phyloP scores from a whole-genome alignment of 305 asterid species.

The Solanum aculeatissimum region DNA sequence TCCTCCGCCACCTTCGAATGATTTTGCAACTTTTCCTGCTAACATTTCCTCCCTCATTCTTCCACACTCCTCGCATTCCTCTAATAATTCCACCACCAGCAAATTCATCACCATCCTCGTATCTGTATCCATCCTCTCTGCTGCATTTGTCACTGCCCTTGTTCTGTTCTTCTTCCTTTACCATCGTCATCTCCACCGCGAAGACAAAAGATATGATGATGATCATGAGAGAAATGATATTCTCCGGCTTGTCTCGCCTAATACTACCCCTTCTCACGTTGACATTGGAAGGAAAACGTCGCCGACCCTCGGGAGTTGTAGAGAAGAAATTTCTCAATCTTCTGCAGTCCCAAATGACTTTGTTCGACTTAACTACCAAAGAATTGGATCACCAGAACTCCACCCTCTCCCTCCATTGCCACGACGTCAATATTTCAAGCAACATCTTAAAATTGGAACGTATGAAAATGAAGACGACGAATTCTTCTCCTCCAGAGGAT shows the following conservation, averaged over 20 bases:
- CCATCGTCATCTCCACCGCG: constrained; percentile 1
- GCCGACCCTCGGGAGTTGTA: constrained; percentile 26
- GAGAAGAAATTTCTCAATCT: constrained; percentile 19
- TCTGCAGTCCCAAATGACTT: constrained; percentile 5
- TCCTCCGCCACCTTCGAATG: constrained; percentile 4
- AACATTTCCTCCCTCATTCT: constrained; percentile 39
- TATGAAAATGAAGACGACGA: constrained; percentile 25
- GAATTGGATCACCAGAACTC: constrained; percentile 76
- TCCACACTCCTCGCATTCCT: constrained; percentile 15
- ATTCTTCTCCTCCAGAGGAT: constrained; percentile 57
- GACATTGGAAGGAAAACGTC: neutral
- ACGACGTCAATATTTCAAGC: constrained; percentile 36
- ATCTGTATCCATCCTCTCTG: constrained; percentile 15
- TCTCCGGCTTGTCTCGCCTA: constrained; percentile 32
- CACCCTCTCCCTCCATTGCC: constrained; percentile 82
- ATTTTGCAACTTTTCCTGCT: constrained; percentile 29
- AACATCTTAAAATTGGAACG: constrained; percentile 3
- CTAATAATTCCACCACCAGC: constrained; percentile 14
- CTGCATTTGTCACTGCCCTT: neutral
- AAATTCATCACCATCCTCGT: constrained; percentile 22
- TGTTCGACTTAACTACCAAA: constrained; percentile 15
- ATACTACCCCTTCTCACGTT: constrained; percentile 25
- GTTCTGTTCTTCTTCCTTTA: constrained; percentile 20
- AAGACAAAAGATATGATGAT: neutral
- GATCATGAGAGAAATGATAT: constrained; percentile 16